Conservation (phyloP, 768 basidiomycete species). For the Cyclocybe aegerita region DNA sequence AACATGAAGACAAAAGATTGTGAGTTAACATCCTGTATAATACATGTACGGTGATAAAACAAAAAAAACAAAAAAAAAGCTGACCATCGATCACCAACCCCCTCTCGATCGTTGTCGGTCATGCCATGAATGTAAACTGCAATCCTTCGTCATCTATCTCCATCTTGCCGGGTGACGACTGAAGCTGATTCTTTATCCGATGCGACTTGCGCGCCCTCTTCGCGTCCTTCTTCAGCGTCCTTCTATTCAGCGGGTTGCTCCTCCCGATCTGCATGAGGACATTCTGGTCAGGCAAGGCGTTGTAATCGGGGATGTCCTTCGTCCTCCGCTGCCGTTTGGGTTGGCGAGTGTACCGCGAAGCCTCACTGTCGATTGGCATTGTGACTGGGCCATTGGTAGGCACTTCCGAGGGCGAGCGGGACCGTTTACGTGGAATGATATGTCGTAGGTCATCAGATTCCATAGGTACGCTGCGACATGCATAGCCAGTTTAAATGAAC, state of each 20-base stretch:
- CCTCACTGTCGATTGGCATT: slow-evolving; percentile 13
- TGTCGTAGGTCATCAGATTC: slow-evolving; percentile 33
- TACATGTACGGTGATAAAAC: not conserved
- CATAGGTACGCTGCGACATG: slow-evolving; percentile 27
- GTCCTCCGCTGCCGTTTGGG: slow-evolving; percentile 63
- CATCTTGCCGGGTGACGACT: slow-evolving; percentile 31
- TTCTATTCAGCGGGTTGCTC: slow-evolving; percentile 61
- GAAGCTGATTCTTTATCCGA: slow-evolving; percentile 23
- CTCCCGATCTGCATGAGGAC: slow-evolving; percentile 45
- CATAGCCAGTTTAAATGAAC: slow-evolving; percentile 11
- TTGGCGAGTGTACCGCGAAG: slow-evolving; percentile 32
- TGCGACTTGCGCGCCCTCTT: slow-evolving; percentile 61
- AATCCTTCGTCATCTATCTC: slow-evolving; percentile 47
- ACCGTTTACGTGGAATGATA: slow-evolving; percentile 36
- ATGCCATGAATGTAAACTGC: slow-evolving; percentile 49
- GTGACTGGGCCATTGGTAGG: slow-evolving; percentile 9
- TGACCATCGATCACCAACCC: not conserved
- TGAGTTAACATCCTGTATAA: too few relatives aligned
- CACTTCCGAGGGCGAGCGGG: slow-evolving; percentile 34
- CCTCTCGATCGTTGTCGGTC: slow-evolving; percentile 3
- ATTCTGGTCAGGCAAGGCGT: slow-evolving; percentile 47
- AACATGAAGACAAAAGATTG: too few relatives aligned
- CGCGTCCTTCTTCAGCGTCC: slow-evolving; percentile 59
- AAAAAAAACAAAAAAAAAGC: not conserved
- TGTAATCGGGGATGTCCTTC: slow-evolving; percentile 53